Conservation (phyloP, 305 asterid genomes). For the Rubia tinctorum region DNA sequence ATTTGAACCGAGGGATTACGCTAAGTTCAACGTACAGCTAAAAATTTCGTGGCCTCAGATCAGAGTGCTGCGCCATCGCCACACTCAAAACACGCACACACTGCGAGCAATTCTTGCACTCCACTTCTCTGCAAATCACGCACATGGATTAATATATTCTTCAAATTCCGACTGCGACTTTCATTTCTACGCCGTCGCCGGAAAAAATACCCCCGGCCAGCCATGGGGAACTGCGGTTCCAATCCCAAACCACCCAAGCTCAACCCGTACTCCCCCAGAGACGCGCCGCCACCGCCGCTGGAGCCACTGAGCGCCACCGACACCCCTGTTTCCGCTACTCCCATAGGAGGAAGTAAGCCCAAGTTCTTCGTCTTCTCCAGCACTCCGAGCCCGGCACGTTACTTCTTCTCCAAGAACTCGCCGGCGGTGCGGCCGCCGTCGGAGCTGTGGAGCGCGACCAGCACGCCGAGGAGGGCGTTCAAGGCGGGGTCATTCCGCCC, state of each 20-base stretch:
- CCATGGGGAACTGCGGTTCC: slow-evolving; percentile 36
- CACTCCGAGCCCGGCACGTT: slow-evolving; percentile 37
- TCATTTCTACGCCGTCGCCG: background rate
- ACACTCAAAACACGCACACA: background rate
- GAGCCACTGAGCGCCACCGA: background rate
- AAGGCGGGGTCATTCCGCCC: slow-evolving; percentile 35
- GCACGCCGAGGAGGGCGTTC: slow-evolving; percentile 32
- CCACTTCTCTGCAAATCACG: background rate
- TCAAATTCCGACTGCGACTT: background rate
- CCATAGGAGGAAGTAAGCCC: slow-evolving; percentile 18
- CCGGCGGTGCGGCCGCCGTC: slow-evolving; percentile 25
- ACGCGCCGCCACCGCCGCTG: slow-evolving; percentile 17
- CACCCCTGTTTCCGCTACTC: background rate
- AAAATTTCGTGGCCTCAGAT: background rate
- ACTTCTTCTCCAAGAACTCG: slow-evolving; percentile 36
- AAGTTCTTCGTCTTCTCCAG: slow-evolving; percentile 31
- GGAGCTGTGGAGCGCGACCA: slow-evolving; percentile 29
- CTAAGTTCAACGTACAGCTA: background rate
- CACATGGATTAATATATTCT: slow-evolving; percentile 1
- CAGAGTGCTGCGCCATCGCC: background rate
- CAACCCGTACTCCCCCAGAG: slow-evolving; percentile 46
- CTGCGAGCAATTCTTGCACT: background rate
- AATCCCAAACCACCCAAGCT: slow-evolving; percentile 46
- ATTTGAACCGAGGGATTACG: no score
- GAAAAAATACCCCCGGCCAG: background rate